Conservation (phyloP, 2,329 filamentous ascomycete species). For the Pyricularia pennisetigena region DNA sequence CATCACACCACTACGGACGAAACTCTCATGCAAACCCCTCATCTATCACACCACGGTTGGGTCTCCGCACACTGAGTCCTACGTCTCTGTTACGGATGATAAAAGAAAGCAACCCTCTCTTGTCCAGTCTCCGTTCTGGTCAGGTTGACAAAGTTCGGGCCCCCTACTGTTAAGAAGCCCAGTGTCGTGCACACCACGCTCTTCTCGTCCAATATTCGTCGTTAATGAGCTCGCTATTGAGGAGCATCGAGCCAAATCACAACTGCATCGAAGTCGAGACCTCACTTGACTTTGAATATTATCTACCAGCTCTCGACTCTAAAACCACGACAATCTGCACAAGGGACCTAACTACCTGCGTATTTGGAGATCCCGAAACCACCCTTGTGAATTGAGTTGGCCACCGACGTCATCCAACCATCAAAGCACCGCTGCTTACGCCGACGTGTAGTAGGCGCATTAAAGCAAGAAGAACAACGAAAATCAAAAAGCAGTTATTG, state of each 20-base stretch:
- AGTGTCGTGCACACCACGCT: neutral
- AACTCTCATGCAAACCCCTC: neutral
- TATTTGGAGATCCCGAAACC: neutral
- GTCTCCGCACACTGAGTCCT: neutral
- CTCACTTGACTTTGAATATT: neutral
- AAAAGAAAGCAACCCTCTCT: neutral
- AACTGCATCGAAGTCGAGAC: neutral
- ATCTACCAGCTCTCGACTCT: neutral
- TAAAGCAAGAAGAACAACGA: neutral
- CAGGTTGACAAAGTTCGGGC: neutral
- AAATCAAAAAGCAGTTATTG: neutral
- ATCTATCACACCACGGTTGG: neutral
- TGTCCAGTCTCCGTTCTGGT: neutral
- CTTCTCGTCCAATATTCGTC: constrained; percentile 4
- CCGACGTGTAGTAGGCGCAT: neutral
- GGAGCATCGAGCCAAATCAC: constrained; percentile 13
- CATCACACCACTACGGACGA: constrained; percentile 1
- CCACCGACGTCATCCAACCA: neutral
- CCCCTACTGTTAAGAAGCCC: neutral
- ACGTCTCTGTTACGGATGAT: neutral
- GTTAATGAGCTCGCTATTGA: constrained; percentile 33
- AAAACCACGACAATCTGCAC: neutral
- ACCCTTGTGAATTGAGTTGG: neutral
- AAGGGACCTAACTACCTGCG: neutral
- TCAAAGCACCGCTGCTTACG: neutral